Conservation (phyloP, 2,329 filamentous ascomycete genomes). For the Colletotrichum sp. region DNA sequence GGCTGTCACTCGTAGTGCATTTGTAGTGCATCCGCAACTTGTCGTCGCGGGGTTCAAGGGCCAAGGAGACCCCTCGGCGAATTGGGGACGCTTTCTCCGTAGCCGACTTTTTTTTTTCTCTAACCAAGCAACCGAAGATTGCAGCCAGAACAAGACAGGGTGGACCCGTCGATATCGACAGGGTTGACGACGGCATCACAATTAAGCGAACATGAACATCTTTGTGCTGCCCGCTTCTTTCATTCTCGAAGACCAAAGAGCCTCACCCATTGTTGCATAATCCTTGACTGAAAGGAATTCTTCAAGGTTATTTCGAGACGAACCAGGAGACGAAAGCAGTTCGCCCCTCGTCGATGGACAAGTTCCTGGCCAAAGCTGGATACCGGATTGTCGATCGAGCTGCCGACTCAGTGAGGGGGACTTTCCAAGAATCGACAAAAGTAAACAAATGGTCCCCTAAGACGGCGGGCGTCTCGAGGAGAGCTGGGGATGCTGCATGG, state of each 20-base stretch:
- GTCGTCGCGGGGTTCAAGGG: conserved; percentile 13
- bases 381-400: background rate
- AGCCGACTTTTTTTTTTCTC: conserved; percentile 5
- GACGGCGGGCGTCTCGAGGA: conserved; percentile 3
- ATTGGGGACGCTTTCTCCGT: background rate
- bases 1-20: conserved; percentile 4
- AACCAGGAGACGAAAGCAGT: background rate
- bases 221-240: background rate
- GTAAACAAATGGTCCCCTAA: conserved; percentile 20
- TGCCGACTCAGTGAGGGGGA: background rate
- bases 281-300: background rate
- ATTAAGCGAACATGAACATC: conserved; percentile 1
- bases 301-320: conserved; percentile 12
- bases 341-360: background rate
- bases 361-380: background rate
- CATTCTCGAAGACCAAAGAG: background rate
- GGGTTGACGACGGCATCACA: conserved; percentile 15
- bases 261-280: background rate
- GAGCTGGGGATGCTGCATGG: conserved; percentile 17
- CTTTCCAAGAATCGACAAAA: conserved; percentile 17
- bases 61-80: background rate
- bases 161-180: conserved; percentile 2
- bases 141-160: conserved; percentile 10
- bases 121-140: conserved; percentile 19
- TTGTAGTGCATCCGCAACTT: background rate